phyloP scores from a whole-genome alignment of 2,329 filamentous ascomycete genomes.

The Diaporthe sp. region DNA sequence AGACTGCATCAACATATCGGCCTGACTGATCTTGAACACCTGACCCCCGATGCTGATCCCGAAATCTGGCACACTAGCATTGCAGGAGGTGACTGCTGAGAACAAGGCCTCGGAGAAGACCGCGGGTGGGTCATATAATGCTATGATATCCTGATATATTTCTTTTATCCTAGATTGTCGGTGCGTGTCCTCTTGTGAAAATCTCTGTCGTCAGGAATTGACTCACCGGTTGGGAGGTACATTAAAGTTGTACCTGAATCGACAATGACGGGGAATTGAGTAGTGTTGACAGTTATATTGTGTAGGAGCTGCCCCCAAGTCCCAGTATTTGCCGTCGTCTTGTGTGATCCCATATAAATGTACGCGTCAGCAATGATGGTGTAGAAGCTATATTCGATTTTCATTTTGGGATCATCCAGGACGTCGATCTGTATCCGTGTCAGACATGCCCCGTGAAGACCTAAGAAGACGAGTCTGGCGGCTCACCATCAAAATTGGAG shows the following conservation, averaged over 20 bases:
- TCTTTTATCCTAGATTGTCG: constrained; percentile 31
- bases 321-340: constrained; percentile 17
- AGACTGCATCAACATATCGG: constrained; percentile 27
- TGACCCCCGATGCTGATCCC: constrained; percentile 24
- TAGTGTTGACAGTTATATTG: constrained; percentile 38
- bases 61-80: constrained; percentile 39
- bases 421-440: constrained; percentile 31
- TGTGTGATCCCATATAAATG: constrained; percentile 37
- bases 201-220: not conserved
- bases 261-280: constrained; percentile 41
- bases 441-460: constrained; percentile 20
- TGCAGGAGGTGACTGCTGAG: constrained; percentile 42
- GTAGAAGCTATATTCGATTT: constrained; percentile 41
- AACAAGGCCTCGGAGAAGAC: constrained; percentile 36
- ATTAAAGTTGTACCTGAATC: constrained; percentile 42
- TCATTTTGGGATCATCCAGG: constrained; percentile 15
- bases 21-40: constrained; percentile 23
- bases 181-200: not conserved
- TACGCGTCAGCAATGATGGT: constrained; percentile 41
- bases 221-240: constrained; percentile 40
- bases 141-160: constrained; percentile 38
- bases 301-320: constrained; percentile 6
- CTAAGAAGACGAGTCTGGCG: not conserved
- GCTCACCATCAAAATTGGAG: constrained; percentile 40
- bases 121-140: constrained; percentile 40